A percentile compares a stretch with the other conserved stretches of the same genome.
Evolutionary conservation across 805 yeast genomes (phyloP).

Genomic region (Cyberlindnera galapagoensis): DNA sequence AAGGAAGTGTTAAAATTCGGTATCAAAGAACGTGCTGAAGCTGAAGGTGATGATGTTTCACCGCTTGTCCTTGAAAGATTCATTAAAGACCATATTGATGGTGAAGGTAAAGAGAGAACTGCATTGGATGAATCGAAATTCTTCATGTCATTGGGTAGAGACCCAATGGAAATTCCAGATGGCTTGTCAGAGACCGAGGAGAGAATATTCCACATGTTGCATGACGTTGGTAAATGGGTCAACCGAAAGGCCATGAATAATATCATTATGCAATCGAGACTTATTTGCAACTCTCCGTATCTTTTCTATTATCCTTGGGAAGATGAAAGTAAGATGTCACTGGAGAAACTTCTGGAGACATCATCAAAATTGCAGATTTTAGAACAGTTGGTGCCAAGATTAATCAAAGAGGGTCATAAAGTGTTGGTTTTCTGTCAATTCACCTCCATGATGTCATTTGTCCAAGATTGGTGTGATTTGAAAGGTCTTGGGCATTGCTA

Average conservation of each 20-base stretch:
- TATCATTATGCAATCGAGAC: conserved; percentile 76
- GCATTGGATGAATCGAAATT: conserved; percentile 11
- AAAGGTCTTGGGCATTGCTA: conserved; percentile 44
- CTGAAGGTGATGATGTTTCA: conserved; percentile 27
- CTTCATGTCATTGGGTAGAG: conserved; percentile 11
- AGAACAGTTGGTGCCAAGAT: conserved; percentile 49
- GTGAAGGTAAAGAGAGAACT: conserved; percentile 20
- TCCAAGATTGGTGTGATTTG: conserved; percentile 65
- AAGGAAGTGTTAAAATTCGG: conserved; percentile 38
- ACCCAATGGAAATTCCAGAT: background rate
- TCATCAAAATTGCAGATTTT: conserved; percentile 73
- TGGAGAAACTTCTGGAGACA: conserved; percentile 37
- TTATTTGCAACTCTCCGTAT: conserved; percentile 82
- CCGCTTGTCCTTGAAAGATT: conserved; percentile 34
- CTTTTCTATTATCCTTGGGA: conserved; percentile 74
- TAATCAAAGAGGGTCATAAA: conserved; percentile 53
- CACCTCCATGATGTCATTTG: conserved; percentile 70
- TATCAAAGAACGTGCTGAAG: conserved; percentile 44
- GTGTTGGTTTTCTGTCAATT: conserved; percentile 84
- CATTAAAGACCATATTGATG: conserved; percentile 32
- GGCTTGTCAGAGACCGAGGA: conserved; percentile 7
- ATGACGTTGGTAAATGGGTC: conserved; percentile 32
- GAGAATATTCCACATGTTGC: conserved; percentile 10
- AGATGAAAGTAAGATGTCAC: conserved; percentile 34
- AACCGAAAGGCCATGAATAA: conserved; percentile 53